A percentile compares a stretch with the other conserved stretches of the same genome.
phyloP scores from a whole-genome alignment of 805 yeast species.

The Candida dajiaensis region DNA sequence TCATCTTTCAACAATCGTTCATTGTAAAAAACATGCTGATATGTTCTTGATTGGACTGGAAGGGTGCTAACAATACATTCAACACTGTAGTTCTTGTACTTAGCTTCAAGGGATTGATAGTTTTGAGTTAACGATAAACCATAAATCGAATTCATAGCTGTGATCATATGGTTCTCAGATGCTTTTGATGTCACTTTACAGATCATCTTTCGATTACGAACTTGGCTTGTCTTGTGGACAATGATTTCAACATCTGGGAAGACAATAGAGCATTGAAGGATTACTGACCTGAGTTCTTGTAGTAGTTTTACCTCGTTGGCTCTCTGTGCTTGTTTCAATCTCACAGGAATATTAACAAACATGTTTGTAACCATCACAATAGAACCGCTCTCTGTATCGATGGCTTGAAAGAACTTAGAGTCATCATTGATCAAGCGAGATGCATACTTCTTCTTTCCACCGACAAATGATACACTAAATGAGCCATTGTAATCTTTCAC shows the following conservation, averaged over 20 bases:
- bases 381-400: slow-evolving; percentile 32
- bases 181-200: slow-evolving; percentile 5
- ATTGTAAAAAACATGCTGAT: slow-evolving; percentile 44
- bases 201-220: background rate
- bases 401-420: background rate
- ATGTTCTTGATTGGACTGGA: slow-evolving; percentile 29
- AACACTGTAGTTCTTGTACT: slow-evolving; percentile 23
- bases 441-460: slow-evolving; percentile 2
- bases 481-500: slow-evolving; percentile 23
- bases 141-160: slow-evolving; percentile 24
- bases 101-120: slow-evolving; percentile 25
- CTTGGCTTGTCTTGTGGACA: background rate
- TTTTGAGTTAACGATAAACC: slow-evolving; percentile 23
- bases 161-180: slow-evolving; percentile 9
- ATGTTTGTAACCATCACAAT: slow-evolving; percentile 30
- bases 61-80: slow-evolving; percentile 34
- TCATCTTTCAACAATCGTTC: slow-evolving; percentile 22
- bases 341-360: slow-evolving; percentile 39
- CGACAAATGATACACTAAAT: slow-evolving; percentile 13
- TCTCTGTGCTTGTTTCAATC: slow-evolving; percentile 26
- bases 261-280: slow-evolving; percentile 27
- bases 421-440: slow-evolving; percentile 6
- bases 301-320: slow-evolving; percentile 20
- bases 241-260: slow-evolving; percentile 21
- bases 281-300: slow-evolving; percentile 24